Base-by-base conservation (phyloP, 225 moss, liverwort and hornwort species). In the Sphagnum contortum region DNA sequence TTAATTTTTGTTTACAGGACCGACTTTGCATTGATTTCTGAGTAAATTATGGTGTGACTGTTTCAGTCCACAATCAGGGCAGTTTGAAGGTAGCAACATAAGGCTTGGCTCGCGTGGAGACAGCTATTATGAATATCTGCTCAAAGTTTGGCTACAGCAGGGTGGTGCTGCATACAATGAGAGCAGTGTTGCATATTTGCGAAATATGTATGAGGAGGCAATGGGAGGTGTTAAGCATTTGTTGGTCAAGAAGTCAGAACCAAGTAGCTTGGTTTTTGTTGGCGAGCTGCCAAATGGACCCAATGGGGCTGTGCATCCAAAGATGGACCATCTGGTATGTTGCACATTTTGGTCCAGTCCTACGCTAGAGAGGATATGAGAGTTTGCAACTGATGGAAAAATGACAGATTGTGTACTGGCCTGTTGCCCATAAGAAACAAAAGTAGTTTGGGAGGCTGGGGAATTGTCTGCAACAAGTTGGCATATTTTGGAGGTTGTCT, bases 81-180 rank as follows among this genome's bases (percentile, higher is more conserved):
- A 92, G 53, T 98, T 98, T 79, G 56, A 73, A 71, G 92, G 96
- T 57, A 82, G 75, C 61, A 91, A 98, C 60, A 92, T 98, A 76
- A 80, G 92, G 68, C 58, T 98, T 68, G 96, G 92, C 59, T 98
- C 96, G 57, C 90, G 92, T 57, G 96, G 96, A 72, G 96, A 98
- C 77, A 98, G 96, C 80, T 98, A 98, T 72, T 98, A 98, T 72
- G 96, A 98, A 77, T 98, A 98, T 69, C 77, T 92, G 56, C 87
- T 98, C 5, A 98, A 98, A 78, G 92, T 98, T n/a, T 98, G 96
- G 92, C 75, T 98, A 81, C 96, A 90, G 76, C 92, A 92, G 71
- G 96, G 96, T 47, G 96, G 96, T 75, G 92, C 83, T 61, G 85
- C 85, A 11, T 72, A 87, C 57, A 92, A 90, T 66, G 79, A 79